Percentiles rank a stretch among this genome's conserved stretches.
These are phyloP conservation scores for Leishmania aethiopica DNA, from an alignment of 208 protist species.

Conservation along the genomic window DNA sequence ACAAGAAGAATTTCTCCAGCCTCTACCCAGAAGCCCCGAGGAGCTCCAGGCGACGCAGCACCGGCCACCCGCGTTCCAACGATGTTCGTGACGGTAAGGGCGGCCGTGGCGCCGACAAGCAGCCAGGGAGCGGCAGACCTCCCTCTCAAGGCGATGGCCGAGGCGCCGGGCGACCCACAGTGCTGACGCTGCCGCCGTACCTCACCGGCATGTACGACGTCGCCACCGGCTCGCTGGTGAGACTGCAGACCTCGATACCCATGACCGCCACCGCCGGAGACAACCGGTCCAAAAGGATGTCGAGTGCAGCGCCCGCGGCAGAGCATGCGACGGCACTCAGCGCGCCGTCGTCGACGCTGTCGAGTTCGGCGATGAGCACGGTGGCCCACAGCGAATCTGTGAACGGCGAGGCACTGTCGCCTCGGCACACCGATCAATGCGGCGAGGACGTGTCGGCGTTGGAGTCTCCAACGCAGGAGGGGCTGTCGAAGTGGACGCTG, in stretches of 20 bases:
- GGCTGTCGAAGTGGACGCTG: slow-evolving; percentile 7
- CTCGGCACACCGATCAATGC: background rate
- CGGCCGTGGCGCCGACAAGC: slow-evolving; percentile 4
- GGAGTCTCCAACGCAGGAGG: background rate
- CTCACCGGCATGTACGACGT: slow-evolving; percentile 90
- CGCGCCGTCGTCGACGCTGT: background rate
- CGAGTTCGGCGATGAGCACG: background rate
- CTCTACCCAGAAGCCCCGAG: background rate
- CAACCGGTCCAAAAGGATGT: background rate
- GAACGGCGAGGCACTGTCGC: background rate
- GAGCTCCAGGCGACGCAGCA: background rate
- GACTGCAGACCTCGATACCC: slow-evolving; percentile 29
- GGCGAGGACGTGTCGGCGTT: too few relatives aligned
- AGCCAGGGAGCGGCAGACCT: background rate
- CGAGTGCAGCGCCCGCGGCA: background rate
- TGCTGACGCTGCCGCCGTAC: slow-evolving; percentile 58
- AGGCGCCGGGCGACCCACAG: background rate
- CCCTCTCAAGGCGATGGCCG: background rate
- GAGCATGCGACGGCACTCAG: background rate
- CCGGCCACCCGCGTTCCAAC: background rate
- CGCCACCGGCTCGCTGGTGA: slow-evolving; percentile 67
- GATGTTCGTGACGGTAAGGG: background rate
- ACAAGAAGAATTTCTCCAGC: slow-evolving; percentile 23
- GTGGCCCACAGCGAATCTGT: background rate
- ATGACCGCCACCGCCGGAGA: background rate